Evolutionary conservation across 2,329 filamentous ascomycete genomes (phyloP), one percentile per base, ranked within the genome.

Genomic region (Dothidotthia symphoricarpi): DNA sequence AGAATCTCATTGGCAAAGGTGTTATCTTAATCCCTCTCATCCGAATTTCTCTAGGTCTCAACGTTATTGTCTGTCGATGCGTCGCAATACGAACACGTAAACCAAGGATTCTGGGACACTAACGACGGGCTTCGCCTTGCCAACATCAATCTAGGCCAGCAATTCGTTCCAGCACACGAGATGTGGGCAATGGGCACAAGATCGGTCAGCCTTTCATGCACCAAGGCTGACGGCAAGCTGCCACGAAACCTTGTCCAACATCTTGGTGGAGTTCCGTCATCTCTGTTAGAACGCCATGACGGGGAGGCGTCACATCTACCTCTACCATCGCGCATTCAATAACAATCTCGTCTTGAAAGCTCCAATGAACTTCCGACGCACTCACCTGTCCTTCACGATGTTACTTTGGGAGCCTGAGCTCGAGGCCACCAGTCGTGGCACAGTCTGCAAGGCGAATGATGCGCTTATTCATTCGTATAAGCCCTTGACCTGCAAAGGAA

Each of bases 381-480:
- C 5, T 22, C 19, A 9, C 19, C 9, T 22, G n/a, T n/a, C n/a
- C n/a, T n/a, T n/a, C n/a, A n/a, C 19, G 9, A 22, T 22, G 19
- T 9, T 5, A 22, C 19, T 9, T 22, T 9, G 9, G 9, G 19
- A 22, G 19, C 9, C 19, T 22, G 9, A 22, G 19, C 19, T 22
- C 19, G 19, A 22, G 5, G 9, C 19, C 19, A 22, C 19, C 19
- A 22, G 19, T 22, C 19, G 9, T 5, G 19, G 19, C 9, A 22
- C 19, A 22, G 9, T 22, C 19, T 22, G 19, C 19, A 22, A 22
- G 19, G 19, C 19, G 19, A 22, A 46, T 22, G 43, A 38, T 17
- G 42, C 36, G 55, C 55, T 57, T 56, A 60, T 48, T 52, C 49
- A 53, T 62, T 57, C 52, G 57, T 9, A 22, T 62, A 59, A 64